Evolutionary conservation across 2,329 filamentous ascomycete species (phyloP).

Genomic region (Phaeosphaeria sp.): DNA sequence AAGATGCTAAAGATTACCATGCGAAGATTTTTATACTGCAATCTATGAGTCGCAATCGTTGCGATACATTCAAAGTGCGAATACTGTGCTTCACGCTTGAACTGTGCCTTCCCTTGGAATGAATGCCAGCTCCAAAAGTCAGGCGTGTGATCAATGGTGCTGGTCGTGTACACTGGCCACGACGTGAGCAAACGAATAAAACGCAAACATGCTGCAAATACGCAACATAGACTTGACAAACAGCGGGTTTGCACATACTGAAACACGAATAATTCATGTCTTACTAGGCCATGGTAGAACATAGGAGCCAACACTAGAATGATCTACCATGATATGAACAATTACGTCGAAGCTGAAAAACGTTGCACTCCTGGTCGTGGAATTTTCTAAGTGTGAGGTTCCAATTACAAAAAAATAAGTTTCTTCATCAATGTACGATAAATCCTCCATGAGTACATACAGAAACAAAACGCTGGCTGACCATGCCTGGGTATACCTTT

Average conservation of each 20-base stretch:
- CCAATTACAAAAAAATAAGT: too few relatives aligned
- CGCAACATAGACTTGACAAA: too few relatives aligned
- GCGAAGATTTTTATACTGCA: neutral
- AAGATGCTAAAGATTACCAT: neutral
- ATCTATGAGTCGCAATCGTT: neutral
- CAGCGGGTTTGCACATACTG: too few relatives aligned
- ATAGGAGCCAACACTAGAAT: too few relatives aligned
- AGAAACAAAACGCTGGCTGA: neutral
- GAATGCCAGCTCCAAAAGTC: too few relatives aligned
- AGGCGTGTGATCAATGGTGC: neutral
- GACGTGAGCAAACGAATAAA: neutral
- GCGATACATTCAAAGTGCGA: neutral
- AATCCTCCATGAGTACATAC: neutral
- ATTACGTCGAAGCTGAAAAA: too few relatives aligned
- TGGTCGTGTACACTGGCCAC: neutral
- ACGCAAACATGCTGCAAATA: neutral
- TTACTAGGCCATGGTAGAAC: too few relatives aligned
- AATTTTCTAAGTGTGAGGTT: too few relatives aligned
- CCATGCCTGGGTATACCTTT: conserved; percentile 18
- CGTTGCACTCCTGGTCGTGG: too few relatives aligned
- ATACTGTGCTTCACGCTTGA: neutral
- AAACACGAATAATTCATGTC: too few relatives aligned
- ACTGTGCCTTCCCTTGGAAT: neutral
- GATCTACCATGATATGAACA: too few relatives aligned
- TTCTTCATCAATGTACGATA: too few relatives aligned